These are phyloP conservation scores for Gracilaria caudata DNA, from an alignment of 23 red algal genomes.

Conservation along the genomic window DNA sequence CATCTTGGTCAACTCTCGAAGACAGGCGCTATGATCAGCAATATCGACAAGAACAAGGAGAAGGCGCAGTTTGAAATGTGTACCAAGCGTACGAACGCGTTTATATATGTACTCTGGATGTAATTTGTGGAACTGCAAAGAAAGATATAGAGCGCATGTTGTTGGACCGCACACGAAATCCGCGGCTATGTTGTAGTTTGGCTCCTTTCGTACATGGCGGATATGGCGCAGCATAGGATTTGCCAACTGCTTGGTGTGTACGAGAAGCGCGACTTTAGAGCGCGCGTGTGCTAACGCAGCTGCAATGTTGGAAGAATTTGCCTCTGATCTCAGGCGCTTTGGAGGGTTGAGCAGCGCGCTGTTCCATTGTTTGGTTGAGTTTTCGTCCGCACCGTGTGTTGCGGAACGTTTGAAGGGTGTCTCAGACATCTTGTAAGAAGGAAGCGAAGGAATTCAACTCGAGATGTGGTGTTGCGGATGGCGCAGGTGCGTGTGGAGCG, in stretches of 20 bases:
- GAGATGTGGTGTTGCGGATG: too few species aligned
- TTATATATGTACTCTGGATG: slow-evolving; percentile 79
- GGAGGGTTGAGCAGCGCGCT: neutral
- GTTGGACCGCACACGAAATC: slow-evolving; percentile 78
- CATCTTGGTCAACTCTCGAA: slow-evolving; percentile 75
- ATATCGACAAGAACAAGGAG: slow-evolving; percentile 81
- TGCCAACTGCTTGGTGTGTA: slow-evolving; percentile 48
- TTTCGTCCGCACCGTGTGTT: neutral
- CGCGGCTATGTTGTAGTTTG: slow-evolving; percentile 27
- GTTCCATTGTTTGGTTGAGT: too few species aligned
- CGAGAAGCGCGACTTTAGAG: slow-evolving; percentile 61
- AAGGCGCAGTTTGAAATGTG: slow-evolving; percentile 66
- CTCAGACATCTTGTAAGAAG: neutral
- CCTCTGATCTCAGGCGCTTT: slow-evolving; percentile 7
- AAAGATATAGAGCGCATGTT: slow-evolving; percentile 85
- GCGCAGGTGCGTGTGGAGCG: neutral
- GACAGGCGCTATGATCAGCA: slow-evolving; percentile 36
- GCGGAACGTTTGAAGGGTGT: neutral
- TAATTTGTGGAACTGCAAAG: slow-evolving; percentile 77
- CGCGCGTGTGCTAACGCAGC: slow-evolving; percentile 56
- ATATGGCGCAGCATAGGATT: slow-evolving; percentile 76
- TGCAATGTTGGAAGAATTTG: slow-evolving; percentile 4
- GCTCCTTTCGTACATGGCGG: slow-evolving; percentile 63
- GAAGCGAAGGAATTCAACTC: neutral
- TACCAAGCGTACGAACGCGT: slow-evolving; percentile 63